Evolutionary conservation across 2,329 filamentous ascomycete species (phyloP).

Genomic region (Phyllosticta citriasiana): DNA sequence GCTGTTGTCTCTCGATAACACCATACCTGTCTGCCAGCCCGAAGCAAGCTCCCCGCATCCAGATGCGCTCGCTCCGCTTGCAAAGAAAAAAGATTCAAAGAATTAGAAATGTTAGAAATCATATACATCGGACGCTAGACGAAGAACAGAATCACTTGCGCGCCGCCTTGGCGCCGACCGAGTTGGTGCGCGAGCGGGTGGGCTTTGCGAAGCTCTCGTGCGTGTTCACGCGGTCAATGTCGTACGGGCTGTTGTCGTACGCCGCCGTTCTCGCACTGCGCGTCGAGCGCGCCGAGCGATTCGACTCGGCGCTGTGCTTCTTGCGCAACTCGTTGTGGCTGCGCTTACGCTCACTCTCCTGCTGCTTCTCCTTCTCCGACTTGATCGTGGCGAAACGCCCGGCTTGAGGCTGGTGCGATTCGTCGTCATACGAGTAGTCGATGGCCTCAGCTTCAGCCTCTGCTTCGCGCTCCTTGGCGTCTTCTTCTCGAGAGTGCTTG

Average conservation of each 20-base stretch:
- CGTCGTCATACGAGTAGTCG: conserved; percentile 13
- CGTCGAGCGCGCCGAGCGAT: conserved; percentile 26
- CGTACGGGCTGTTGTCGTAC: conserved; percentile 35
- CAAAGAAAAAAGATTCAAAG: no score
- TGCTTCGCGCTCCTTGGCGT: conserved; percentile 8
- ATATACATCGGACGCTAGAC: not conserved
- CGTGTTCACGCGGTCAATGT: conserved; percentile 41
- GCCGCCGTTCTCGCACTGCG: conserved; percentile 16
- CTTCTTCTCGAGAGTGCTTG: not conserved
- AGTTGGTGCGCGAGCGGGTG: not conserved
- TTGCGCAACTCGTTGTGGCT: conserved; percentile 4
- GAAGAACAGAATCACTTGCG: not conserved
- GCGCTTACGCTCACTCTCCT: conserved; percentile 9
- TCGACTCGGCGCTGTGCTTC: conserved; percentile 21
- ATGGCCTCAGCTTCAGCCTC: conserved; percentile 12
- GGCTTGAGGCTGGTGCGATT: conserved; percentile 13
- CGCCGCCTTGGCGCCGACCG: not conserved
- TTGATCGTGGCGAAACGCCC: conserved; percentile 28
- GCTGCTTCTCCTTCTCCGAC: conserved; percentile 16
- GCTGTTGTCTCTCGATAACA: no score
- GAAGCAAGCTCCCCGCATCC: no score
- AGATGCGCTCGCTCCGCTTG: no score
- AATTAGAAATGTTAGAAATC: no score
- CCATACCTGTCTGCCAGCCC: no score
- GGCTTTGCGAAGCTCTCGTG: conserved; percentile 31